A percentile compares a stretch with the other conserved stretches of the same genome.
These are phyloP conservation scores for Nothopassalora personata DNA, from an alignment of 2,329 filamentous ascomycete species.

Conservation along the genomic window DNA sequence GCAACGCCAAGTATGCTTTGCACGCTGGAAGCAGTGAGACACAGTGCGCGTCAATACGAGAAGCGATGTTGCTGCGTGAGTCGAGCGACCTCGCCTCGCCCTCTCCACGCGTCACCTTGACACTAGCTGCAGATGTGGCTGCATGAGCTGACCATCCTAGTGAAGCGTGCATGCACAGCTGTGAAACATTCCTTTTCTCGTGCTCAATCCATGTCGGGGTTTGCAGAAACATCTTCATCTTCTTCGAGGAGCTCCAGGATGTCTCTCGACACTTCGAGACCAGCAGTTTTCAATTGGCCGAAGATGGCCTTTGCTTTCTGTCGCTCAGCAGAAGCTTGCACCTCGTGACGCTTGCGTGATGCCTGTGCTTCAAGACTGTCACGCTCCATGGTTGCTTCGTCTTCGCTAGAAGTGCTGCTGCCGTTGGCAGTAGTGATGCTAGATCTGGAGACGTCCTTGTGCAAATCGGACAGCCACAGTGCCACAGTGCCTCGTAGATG, in stretches of 20 bases:
- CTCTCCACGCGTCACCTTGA: not conserved
- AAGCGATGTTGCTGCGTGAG: not conserved
- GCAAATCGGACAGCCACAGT: conserved; percentile 69
- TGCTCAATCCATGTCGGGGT: not conserved
- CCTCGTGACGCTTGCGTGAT: conserved; percentile 5
- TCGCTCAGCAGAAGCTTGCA: conserved; percentile 7
- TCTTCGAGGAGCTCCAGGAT: conserved; percentile 10
- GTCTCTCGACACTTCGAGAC: conserved; percentile 9
- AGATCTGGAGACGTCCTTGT: conserved; percentile 9
- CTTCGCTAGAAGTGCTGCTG: conserved; percentile 6
- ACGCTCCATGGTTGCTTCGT: conserved; percentile 1
- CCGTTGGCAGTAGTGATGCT: not conserved
- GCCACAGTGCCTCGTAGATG: conserved; percentile 68
- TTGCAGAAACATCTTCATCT: conserved; percentile 1
- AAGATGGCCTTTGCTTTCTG: conserved; percentile 14
- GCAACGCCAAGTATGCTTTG: not conserved
- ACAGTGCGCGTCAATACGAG: not conserved
- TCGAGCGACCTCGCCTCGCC: not conserved
- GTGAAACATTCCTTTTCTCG: not conserved
- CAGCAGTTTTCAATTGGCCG: conserved; percentile 2
- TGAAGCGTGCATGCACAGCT: not conserved
- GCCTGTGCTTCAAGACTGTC: not conserved
- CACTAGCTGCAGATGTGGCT: not conserved
- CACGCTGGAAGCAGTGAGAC: not conserved
- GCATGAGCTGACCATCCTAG: not conserved